Percentiles rank a stretch among this genome's conserved stretches.
Conservation (phyloP, 371 early-diverging fungal genomes). For the Dinochytrium kinnereticum region DNA sequence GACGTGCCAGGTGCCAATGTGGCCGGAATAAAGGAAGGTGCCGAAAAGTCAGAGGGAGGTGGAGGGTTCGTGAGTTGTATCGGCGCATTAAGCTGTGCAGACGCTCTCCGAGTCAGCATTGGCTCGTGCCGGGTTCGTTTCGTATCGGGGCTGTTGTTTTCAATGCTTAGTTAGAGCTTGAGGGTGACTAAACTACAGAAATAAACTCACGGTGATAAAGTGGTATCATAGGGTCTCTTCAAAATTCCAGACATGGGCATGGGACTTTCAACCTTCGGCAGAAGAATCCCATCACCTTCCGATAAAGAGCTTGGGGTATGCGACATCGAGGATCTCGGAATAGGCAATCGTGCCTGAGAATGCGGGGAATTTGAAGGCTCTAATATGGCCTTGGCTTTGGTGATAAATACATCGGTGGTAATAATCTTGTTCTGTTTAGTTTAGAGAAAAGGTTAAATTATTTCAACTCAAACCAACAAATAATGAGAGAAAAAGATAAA, state of each 20-base stretch:
- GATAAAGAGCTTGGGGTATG: not conserved
- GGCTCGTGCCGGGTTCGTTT: not conserved
- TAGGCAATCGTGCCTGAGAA: too few species aligned
- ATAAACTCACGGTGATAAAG: not conserved
- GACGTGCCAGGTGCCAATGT: too few species aligned
- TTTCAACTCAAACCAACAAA: not conserved
- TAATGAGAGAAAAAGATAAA: not conserved
- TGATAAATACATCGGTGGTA: not conserved
- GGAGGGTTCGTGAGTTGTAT: too few species aligned
- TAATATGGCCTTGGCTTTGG: too few species aligned
- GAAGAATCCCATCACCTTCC: not conserved
- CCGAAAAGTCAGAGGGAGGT: too few species aligned
- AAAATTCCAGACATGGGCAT: not conserved
- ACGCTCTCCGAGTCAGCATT: constrained; percentile 1
- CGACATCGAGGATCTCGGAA: too few species aligned
- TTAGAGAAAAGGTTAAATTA: not conserved
- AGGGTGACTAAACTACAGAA: not conserved
- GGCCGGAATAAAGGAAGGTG: too few species aligned
- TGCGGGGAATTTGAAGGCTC: too few species aligned
- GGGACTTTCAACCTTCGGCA: not conserved
- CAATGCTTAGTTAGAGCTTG: not conserved
- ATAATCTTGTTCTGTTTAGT: not conserved
- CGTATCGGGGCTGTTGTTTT: not conserved
- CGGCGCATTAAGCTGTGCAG: not conserved
- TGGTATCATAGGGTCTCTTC: not conserved